These are phyloP conservation scores for Aspergillus olivimuriae DNA, from an alignment of 495 filamentous ascomycete genomes.

Conservation along the genomic window DNA sequence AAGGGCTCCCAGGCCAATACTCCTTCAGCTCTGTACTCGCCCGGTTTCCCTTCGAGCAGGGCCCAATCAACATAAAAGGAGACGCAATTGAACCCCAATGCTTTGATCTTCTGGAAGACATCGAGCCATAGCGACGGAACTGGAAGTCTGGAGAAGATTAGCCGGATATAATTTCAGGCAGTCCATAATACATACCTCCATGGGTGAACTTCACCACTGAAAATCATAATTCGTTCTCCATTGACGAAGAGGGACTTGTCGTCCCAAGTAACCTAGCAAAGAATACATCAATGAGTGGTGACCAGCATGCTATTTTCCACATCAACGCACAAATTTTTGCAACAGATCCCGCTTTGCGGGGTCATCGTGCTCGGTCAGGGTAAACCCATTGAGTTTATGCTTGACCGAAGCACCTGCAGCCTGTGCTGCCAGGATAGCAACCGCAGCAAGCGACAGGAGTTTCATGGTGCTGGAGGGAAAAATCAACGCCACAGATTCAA, in stretches of 20 bases:
- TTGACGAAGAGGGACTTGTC: constrained; percentile 66
- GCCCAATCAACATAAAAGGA: constrained; percentile 76
- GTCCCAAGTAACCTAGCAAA: constrained; percentile 64
- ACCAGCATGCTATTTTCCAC: too few species aligned
- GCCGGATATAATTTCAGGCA: neutral
- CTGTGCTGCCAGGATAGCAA: constrained; percentile 31
- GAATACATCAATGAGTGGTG: too few species aligned
- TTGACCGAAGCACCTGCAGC: constrained; percentile 31
- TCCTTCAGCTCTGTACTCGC: constrained; percentile 60
- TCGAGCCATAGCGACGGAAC: constrained; percentile 68
- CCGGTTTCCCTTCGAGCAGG: constrained; percentile 68
- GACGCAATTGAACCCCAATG: constrained; percentile 68
- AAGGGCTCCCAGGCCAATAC: constrained; percentile 64
- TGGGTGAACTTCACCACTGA: constrained; percentile 68
- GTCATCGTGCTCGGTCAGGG: constrained; percentile 33
- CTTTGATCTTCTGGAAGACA: constrained; percentile 74
- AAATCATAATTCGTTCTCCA: constrained; percentile 65
- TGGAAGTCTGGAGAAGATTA: constrained; percentile 47
- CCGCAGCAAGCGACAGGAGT: constrained; percentile 23
- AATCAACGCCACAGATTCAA: too few species aligned
- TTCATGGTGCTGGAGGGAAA: constrained; percentile 21
- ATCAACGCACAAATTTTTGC: constrained; percentile 37
- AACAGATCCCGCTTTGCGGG: constrained; percentile 27
- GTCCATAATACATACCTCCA: constrained; percentile 38
- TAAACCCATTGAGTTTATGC: constrained; percentile 30